phyloP scores from a whole-genome alignment of 345 rosid species.

The Xanthoceras sorbifolium region DNA sequence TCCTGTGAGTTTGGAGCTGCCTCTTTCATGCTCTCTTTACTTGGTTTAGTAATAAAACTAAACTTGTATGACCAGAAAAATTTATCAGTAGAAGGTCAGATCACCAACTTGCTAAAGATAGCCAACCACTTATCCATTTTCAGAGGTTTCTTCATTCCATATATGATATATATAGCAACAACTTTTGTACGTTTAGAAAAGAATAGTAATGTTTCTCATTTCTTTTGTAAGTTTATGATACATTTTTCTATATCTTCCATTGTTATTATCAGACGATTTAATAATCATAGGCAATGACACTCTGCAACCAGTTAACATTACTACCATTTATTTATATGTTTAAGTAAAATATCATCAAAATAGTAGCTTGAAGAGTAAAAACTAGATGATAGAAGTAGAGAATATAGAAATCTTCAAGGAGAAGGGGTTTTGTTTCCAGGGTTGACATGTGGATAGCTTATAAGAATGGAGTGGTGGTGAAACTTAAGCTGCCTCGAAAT shows the following conservation, averaged over 20 bases:
- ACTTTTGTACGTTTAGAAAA: neutral
- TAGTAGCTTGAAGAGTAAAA: too few relatives aligned
- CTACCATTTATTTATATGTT: too few relatives aligned
- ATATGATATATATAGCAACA: neutral
- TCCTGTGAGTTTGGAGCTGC: neutral
- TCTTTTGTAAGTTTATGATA: neutral
- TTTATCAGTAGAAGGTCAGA: neutral
- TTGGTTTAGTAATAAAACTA: neutral
- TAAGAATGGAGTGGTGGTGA: neutral
- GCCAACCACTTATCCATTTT: slow-evolving; percentile 8
- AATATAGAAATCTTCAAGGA: too few relatives aligned
- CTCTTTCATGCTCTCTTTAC: neutral
- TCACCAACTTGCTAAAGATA: neutral
- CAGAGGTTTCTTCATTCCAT: neutral
- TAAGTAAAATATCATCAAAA: too few relatives aligned
- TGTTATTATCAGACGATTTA: too few relatives aligned
- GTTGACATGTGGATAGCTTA: too few relatives aligned
- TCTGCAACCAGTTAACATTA: too few relatives aligned
- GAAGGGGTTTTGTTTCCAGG: too few relatives aligned
- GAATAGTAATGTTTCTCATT: neutral
- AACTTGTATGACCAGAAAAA: neutral
- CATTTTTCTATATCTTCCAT: neutral
- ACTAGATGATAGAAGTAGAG: too few relatives aligned
- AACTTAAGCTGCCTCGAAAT: too few relatives aligned
- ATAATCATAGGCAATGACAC: too few relatives aligned